Conservation (phyloP, 2,329 filamentous ascomycete genomes). For the Fragosphaeria purpurea region DNA sequence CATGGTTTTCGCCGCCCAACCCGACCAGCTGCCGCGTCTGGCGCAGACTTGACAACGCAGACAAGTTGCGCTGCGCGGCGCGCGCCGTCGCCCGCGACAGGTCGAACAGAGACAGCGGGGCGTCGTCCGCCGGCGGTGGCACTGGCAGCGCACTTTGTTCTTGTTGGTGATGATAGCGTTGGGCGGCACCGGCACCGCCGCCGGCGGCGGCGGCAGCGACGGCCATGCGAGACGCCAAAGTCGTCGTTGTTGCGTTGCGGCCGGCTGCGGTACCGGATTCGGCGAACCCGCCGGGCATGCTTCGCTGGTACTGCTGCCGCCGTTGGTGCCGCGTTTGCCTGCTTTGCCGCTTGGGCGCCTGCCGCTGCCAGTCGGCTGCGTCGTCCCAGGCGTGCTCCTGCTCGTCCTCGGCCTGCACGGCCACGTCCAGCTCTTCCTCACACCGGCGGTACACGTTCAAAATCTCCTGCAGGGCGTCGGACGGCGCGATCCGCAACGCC, state of each 20-base stretch:
- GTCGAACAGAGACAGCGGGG: constrained; percentile 56
- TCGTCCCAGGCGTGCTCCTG: constrained; percentile 63
- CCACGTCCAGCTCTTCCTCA: constrained; percentile 63
- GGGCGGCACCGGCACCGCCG: neutral
- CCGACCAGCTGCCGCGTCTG: constrained; percentile 23
- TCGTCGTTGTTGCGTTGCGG: too few species aligned
- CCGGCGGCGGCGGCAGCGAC: constrained; percentile 16
- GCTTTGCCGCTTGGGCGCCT: constrained; percentile 15
- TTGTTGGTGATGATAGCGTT: neutral
- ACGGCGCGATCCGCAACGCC: constrained; percentile 63
- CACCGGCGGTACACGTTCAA: constrained; percentile 65
- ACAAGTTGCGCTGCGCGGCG: constrained; percentile 48
- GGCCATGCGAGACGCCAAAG: constrained; percentile 5
- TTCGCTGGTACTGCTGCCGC: neutral
- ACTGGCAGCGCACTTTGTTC: neutral
- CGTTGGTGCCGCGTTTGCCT: neutral
- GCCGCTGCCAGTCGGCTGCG: constrained; percentile 50
- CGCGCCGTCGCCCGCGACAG: constrained; percentile 51
- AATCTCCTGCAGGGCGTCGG: constrained; percentile 61
- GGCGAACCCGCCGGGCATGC: constrained; percentile 45
- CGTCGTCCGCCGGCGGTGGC: constrained; percentile 32
- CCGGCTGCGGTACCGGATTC: constrained; percentile 2
- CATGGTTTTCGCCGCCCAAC: constrained; percentile 17
- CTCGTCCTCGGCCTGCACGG: constrained; percentile 56
- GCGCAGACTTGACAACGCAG: constrained; percentile 43